phyloP scores from a whole-genome alignment of 441 rosid species.

The Populus trichocarpa region DNA sequence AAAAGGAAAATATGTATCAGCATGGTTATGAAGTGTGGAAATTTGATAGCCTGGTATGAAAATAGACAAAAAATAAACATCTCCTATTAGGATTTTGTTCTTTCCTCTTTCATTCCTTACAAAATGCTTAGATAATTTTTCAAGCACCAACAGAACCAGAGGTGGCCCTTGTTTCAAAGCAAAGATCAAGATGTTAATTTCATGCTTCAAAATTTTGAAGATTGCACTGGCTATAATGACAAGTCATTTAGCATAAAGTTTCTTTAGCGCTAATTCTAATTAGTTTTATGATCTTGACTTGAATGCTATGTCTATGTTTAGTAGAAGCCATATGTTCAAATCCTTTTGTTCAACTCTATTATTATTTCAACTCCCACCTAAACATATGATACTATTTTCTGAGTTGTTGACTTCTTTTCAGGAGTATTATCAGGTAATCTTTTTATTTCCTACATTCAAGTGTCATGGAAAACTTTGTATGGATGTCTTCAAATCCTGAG shows the following conservation, averaged over 20 bases:
- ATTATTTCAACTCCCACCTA: neutral
- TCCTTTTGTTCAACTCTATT: neutral
- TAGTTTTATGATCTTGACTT: neutral
- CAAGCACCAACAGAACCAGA: no score
- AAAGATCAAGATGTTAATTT: neutral
- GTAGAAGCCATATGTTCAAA: neutral
- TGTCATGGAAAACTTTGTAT: neutral
- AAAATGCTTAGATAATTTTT: neutral
- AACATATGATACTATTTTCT: neutral
- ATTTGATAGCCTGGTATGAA: slow-evolving; percentile 2
- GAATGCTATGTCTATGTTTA: neutral
- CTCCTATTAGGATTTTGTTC: neutral
- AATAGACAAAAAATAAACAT: neutral
- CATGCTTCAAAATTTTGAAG: neutral
- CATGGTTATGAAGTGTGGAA: neutral
- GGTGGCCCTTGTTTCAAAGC: no score
- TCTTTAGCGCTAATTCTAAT: neutral
- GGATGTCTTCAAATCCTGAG: neutral
- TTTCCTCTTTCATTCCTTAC: neutral
- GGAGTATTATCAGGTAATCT: slow-evolving; percentile 4
- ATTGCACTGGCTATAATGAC: neutral
- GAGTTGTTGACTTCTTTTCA: slow-evolving; percentile 1
- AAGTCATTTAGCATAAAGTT: neutral
- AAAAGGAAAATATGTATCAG: slow-evolving; percentile 17
- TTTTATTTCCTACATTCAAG: neutral